Evolutionary conservation across 495 filamentous ascomycete species (phyloP).

Genomic region (Podospora conica): DNA sequence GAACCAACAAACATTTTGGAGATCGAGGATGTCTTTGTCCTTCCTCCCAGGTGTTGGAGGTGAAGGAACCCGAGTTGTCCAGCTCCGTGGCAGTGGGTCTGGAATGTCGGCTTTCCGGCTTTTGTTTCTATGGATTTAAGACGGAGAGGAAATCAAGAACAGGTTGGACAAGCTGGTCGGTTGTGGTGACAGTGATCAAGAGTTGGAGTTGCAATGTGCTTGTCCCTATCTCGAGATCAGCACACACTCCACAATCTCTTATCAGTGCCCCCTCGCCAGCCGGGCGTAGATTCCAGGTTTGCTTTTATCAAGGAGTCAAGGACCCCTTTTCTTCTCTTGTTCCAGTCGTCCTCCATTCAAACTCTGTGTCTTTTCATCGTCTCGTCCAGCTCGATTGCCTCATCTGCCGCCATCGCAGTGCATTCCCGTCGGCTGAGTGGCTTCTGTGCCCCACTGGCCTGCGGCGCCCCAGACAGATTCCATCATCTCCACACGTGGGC

Average conservation of each 20-base stretch:
- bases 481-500: slow-evolving; percentile 18
- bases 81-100: background rate
- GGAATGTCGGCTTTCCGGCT: background rate
- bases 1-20: background rate
- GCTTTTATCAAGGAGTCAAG: background rate
- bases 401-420: slow-evolving; percentile 16
- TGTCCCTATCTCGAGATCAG: slow-evolving; percentile 6
- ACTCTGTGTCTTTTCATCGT: background rate
- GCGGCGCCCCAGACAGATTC: slow-evolving; percentile 7
- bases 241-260: slow-evolving; percentile 15
- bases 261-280: slow-evolving; percentile 11
- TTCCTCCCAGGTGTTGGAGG: background rate
- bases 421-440: background rate
- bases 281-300: slow-evolving; percentile 1
- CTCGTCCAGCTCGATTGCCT: slow-evolving; percentile 4
- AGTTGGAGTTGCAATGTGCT: background rate
- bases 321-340: background rate
- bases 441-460: background rate
- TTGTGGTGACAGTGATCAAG: background rate
- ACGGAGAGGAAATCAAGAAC: background rate
- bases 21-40: background rate
- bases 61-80: too few relatives aligned
- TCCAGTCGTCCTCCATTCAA: background rate
- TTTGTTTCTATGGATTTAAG: background rate
- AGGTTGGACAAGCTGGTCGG: too few relatives aligned